Evolutionary conservation across 345 rosid genomes (phyloP).

Genomic region (Barbarea vulgaris): DNA sequence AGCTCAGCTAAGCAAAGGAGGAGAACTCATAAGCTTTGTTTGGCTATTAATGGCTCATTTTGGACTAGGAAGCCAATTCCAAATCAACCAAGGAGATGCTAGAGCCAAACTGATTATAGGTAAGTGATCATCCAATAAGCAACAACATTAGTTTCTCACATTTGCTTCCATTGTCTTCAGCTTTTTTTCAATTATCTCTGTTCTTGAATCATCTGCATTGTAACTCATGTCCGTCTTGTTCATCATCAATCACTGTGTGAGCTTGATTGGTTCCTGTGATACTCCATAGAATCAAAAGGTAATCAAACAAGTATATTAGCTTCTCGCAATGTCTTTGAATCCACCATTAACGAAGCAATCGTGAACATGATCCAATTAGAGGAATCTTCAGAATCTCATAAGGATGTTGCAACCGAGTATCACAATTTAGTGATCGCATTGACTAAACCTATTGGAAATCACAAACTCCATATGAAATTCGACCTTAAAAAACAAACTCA

Average conservation of each 20-base stretch:
- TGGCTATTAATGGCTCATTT: slow-evolving; percentile 82
- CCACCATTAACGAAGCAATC: not conserved
- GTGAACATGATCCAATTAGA: not conserved
- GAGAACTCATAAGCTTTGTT: slow-evolving; percentile 56
- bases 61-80: slow-evolving; percentile 61
- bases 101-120: slow-evolving; percentile 57
- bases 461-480: too few species aligned
- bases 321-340: not conserved
- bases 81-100: slow-evolving; percentile 57
- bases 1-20: slow-evolving; percentile 60
- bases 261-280: slow-evolving; percentile 2
- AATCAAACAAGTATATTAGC: not conserved
- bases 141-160: not conserved
- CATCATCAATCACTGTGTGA: not conserved
- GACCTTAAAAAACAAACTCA: too few species aligned
- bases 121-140: slow-evolving; percentile 34
- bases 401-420: not conserved
- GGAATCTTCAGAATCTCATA: not conserved
- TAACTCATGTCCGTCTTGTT: not conserved
- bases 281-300: not conserved
- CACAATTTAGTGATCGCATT: not conserved
- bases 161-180: not conserved
- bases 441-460: not conserved
- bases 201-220: slow-evolving; percentile 10
- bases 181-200: not conserved